Evolutionary conservation across 768 basidiomycete genomes (phyloP).

Genomic region (Termitomyces sp.): DNA sequence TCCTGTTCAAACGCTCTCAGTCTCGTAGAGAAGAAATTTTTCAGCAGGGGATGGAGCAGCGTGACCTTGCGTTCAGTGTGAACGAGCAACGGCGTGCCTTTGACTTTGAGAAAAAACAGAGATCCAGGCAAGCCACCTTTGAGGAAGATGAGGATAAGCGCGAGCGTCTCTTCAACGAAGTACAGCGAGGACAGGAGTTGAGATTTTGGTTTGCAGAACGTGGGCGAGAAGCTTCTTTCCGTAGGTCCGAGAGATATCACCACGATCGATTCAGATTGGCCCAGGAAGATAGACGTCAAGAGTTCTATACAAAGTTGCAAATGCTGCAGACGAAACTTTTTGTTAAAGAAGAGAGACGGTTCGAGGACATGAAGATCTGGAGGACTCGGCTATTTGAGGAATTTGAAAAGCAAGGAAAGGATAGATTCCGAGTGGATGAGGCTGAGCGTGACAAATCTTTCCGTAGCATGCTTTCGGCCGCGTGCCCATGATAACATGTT

Average conservation of each 20-base stretch:
- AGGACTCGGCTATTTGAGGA: background rate
- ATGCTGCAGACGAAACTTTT: background rate
- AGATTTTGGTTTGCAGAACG: background rate
- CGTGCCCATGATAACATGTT: too few relatives aligned
- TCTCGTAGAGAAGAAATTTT: conserved; percentile 1
- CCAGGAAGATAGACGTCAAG: background rate
- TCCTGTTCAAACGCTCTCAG: conserved; percentile 1
- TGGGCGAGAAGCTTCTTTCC: background rate
- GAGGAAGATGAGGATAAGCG: background rate
- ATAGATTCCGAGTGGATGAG: background rate
- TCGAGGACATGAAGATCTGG: conserved; percentile 1
- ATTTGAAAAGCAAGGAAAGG: background rate
- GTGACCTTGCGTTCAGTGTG: conserved; percentile 2
- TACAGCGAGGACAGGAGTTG: background rate
- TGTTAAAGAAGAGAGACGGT: background rate
- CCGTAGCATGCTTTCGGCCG: background rate
- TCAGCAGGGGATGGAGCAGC: background rate
- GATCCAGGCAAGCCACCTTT: background rate
- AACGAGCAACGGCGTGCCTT: conserved; percentile 1
- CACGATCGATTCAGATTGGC: background rate
- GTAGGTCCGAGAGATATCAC: background rate
- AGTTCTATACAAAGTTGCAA: background rate
- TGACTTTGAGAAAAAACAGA: conserved; percentile 1
- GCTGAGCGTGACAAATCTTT: background rate
- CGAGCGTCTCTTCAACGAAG: background rate